phyloP scores from a whole-genome alignment of 805 yeast genomes.

The Yarrowia phangngaensis region DNA sequence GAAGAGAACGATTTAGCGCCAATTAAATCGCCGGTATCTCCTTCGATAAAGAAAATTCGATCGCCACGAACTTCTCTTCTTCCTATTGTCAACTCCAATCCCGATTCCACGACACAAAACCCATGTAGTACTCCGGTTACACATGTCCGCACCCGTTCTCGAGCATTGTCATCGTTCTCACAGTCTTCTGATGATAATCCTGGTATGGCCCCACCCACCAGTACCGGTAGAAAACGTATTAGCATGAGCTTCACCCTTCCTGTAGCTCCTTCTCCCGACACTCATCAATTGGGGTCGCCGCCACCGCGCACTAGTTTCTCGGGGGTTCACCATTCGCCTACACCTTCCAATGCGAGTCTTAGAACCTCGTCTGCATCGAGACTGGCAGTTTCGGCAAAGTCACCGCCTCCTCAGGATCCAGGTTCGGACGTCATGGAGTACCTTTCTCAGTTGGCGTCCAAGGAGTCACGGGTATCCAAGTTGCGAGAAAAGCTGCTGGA shows the following conservation, averaged over 20 bases:
- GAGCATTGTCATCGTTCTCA: conserved; percentile 12
- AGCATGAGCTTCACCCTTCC: conserved; percentile 25
- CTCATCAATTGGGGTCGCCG: background rate
- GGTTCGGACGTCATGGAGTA: conserved; percentile 28
- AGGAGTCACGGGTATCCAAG: conserved; percentile 42
- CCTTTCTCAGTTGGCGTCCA: conserved; percentile 41
- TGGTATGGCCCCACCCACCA: conserved; percentile 8
- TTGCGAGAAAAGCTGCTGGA: conserved; percentile 36
- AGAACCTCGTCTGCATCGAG: conserved; percentile 11
- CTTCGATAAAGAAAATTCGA: background rate
- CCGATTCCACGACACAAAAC: too few species aligned
- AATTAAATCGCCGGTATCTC: conserved; percentile 7
- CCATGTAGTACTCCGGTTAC: too few species aligned
- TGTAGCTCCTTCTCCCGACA: conserved; percentile 17
- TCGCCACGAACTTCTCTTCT: conserved; percentile 10
- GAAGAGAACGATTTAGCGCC: background rate
- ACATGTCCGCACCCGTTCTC: too few species aligned
- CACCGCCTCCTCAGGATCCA: conserved; percentile 10
- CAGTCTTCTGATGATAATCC: conserved; percentile 19
- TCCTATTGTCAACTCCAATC: conserved; percentile 9
- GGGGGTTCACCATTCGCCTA: conserved; percentile 7
- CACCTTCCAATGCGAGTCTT: conserved; percentile 8
- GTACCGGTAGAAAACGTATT: conserved; percentile 18
- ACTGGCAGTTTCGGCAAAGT: conserved; percentile 3
- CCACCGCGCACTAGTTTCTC: background rate